Conservation (phyloP, 352 stramenopile species). For the Globisporangium splendens region DNA sequence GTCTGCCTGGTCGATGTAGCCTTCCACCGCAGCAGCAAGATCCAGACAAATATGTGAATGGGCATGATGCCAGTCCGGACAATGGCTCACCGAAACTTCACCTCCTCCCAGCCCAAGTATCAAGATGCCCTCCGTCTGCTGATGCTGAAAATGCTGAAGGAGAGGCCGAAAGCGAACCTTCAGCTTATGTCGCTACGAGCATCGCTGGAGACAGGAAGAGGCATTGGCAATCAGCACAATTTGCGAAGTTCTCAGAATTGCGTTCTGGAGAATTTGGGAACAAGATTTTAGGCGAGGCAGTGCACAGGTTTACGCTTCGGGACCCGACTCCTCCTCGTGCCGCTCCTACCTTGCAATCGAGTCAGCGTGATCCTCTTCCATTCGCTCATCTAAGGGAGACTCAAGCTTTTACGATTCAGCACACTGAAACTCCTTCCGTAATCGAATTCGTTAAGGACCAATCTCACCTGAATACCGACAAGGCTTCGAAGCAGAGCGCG, state of each 20-base stretch:
- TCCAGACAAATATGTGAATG: conserved; percentile 23
- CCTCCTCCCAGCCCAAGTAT: background rate
- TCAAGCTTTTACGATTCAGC: conserved; percentile 7
- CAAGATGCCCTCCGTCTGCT: background rate
- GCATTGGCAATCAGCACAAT: background rate
- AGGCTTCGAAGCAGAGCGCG: background rate
- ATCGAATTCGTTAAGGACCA: background rate
- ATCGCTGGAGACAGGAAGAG: background rate
- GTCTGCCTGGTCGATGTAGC: conserved; percentile 1
- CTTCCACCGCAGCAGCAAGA: conserved; percentile 60
- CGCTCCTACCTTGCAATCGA: conserved; percentile 5
- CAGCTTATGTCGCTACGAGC: background rate
- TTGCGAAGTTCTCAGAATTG: conserved; percentile 9
- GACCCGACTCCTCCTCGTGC: conserved; percentile 13
- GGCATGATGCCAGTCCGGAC: background rate
- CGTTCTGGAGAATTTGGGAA: conserved; percentile 66
- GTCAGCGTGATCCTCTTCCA: background rate
- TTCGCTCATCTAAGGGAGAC: conserved; percentile 7
- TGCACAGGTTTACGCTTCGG: conserved; percentile 47
- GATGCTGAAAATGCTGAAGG: background rate
- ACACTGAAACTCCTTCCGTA: background rate
- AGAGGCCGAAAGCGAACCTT: background rate
- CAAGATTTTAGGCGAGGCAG: conserved; percentile 57
- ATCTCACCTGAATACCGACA: background rate
- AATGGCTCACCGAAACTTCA: background rate